Percentiles rank a stretch among this genome's conserved stretches.
phyloP scores from a whole-genome alignment of 768 basidiomycete genomes.

The Suillus bovinus region DNA sequence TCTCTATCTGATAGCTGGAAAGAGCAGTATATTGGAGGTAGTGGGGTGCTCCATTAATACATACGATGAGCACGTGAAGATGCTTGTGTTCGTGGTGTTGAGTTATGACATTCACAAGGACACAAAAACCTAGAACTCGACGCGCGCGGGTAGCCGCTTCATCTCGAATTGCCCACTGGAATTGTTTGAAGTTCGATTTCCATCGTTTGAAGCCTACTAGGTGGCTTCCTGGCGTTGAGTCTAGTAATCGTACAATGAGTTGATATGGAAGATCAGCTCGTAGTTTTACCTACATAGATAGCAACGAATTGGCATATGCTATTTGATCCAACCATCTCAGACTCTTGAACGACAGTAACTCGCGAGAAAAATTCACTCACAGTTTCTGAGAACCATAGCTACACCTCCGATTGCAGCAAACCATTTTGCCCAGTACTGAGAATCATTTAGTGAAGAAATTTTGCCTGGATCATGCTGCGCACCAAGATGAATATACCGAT shows the following conservation, averaged over 20 bases:
- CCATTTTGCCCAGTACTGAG: not conserved
- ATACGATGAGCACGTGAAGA: not conserved
- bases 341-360: not conserved
- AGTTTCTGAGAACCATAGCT: not conserved
- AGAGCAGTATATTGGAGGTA: not conserved
- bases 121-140: not conserved
- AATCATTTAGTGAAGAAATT: not conserved
- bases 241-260: not conserved
- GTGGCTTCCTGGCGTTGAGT: not conserved
- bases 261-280: no score
- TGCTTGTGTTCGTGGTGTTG: not conserved
- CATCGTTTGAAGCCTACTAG: not conserved
- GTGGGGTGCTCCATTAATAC: not conserved
- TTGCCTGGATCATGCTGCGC: not conserved
- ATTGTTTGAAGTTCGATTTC: not conserved
- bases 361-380: not conserved
- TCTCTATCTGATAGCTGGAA: not conserved
- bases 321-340: not conserved
- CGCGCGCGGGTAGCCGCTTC: not conserved
- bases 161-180: not conserved
- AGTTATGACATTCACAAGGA: not conserved
- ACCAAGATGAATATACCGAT: not conserved
- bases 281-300: not conserved
- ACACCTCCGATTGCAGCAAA: not conserved
- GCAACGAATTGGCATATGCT: constrained; percentile 5